Percentiles rank a stretch among this genome's conserved stretches.
Conservation (phyloP, 805 yeast genomes). For the Candida ipomoeae region DNA sequence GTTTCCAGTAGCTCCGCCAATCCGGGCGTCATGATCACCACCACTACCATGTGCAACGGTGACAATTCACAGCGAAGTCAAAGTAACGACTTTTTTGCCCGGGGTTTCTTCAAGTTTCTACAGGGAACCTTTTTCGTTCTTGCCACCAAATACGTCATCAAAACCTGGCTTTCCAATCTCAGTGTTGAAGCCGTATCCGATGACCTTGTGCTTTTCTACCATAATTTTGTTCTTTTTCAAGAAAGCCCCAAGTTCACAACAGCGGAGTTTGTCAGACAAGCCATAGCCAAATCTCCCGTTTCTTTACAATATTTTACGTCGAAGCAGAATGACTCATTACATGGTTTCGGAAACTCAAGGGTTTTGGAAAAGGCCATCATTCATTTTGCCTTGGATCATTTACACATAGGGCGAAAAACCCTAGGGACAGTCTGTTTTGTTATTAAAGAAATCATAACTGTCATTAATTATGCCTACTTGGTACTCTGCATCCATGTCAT, state of each 20-base stretch:
- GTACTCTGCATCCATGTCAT: constrained; percentile 28
- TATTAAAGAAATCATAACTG: constrained; percentile 11
- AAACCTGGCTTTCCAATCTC: constrained; percentile 5
- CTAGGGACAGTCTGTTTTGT: constrained; percentile 8
- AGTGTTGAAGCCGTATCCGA: neutral
- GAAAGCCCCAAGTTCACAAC: neutral
- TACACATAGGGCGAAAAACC: constrained; percentile 5
- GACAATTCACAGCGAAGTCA: constrained; percentile 6
- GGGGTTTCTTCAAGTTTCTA: constrained; percentile 18
- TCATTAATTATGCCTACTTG: constrained; percentile 19
- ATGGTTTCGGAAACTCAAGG: neutral
- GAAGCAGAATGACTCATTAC: neutral
- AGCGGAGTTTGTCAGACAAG: neutral
- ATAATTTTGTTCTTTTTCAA: neutral
- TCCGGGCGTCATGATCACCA: constrained; percentile 11
- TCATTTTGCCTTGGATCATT: neutral
- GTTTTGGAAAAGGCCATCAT: neutral
- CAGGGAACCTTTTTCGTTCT: constrained; percentile 19
- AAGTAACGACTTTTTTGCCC: constrained; percentile 7
- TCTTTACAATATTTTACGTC: neutral
- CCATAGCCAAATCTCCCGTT: constrained; percentile 5
- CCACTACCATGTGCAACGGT: constrained; percentile 14
- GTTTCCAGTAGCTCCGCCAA: constrained; percentile 11
- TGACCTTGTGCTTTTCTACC: constrained; percentile 2
- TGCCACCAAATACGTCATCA: constrained; percentile 19